Conservation (phyloP, 345 rosid genomes). For the Eucalyptus marginata region DNA sequence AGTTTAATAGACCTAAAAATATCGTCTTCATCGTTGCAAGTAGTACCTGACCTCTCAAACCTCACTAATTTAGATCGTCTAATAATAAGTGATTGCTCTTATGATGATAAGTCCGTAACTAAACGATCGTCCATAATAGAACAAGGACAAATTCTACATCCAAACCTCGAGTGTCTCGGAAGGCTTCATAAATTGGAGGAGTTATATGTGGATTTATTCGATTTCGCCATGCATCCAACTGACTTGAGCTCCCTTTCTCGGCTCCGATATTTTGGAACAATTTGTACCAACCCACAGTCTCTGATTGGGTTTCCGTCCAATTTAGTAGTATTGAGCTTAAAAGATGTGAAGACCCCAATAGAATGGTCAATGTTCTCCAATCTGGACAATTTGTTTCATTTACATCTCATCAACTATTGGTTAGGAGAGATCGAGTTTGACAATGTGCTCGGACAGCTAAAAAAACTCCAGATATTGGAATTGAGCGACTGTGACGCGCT, state of each 20-base stretch:
- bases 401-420: fast-evolving
- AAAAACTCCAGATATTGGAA: fast-evolving
- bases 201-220: fast-evolving
- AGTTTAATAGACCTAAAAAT: neutral
- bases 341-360: neutral
- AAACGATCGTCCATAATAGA: too few relatives aligned
- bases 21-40: neutral
- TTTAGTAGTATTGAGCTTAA: neutral
- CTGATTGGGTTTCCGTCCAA: neutral
- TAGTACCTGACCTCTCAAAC: neutral
- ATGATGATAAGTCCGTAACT: too few relatives aligned
- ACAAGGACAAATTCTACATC: neutral
- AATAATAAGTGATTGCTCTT: neutral
- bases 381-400: fast-evolving
- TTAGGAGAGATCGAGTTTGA: neutral
- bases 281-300: neutral
- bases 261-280: too few relatives aligned
- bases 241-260: neutral
- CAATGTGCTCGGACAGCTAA: neutral
- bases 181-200: fast-evolving
- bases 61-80: neutral
- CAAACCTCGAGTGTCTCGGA: neutral
- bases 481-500: neutral
- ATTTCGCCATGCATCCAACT: neutral
- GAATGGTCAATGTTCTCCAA: neutral